Conservation (phyloP, 2,329 filamentous ascomycete species). For the Aspergillus sp. region DNA sequence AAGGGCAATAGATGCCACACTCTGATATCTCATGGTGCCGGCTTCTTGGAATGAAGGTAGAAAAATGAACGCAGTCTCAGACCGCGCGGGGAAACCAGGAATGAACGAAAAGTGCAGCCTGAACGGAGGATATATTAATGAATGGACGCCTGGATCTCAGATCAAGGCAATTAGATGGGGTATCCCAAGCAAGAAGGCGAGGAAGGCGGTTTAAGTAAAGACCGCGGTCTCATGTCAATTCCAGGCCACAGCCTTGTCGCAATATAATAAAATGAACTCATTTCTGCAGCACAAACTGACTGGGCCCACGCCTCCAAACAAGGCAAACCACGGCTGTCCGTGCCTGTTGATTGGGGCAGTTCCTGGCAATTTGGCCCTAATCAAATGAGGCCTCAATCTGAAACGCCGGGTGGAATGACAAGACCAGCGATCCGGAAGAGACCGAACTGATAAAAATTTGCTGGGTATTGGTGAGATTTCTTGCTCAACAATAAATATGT, state of each 20-base stretch:
- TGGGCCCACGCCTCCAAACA: no score
- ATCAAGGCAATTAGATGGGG: slow-evolving; percentile 20
- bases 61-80: slow-evolving; percentile 7
- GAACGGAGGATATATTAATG: slow-evolving; percentile 22
- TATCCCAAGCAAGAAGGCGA: background rate
- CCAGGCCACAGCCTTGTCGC: slow-evolving; percentile 4
- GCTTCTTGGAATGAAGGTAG: background rate
- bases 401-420: slow-evolving; percentile 23
- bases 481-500: no score
- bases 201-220: background rate
- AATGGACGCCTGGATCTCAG: slow-evolving; percentile 30
- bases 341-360: slow-evolving; percentile 5
- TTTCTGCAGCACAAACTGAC: background rate
- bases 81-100: slow-evolving; percentile 1
- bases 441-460: background rate
- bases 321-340: background rate
- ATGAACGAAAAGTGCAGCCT: slow-evolving; percentile 21
- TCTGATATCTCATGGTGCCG: slow-evolving; percentile 29
- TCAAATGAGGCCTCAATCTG: slow-evolving; percentile 27
- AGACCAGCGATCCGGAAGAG: slow-evolving; percentile 9
- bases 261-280: slow-evolving; percentile 20
- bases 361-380: background rate
- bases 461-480: no score
- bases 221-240: background rate
- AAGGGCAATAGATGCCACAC: slow-evolving; percentile 22